phyloP scores from a whole-genome alignment of 2,329 filamentous ascomycete genomes.

The Alternaria conjuncta region DNA sequence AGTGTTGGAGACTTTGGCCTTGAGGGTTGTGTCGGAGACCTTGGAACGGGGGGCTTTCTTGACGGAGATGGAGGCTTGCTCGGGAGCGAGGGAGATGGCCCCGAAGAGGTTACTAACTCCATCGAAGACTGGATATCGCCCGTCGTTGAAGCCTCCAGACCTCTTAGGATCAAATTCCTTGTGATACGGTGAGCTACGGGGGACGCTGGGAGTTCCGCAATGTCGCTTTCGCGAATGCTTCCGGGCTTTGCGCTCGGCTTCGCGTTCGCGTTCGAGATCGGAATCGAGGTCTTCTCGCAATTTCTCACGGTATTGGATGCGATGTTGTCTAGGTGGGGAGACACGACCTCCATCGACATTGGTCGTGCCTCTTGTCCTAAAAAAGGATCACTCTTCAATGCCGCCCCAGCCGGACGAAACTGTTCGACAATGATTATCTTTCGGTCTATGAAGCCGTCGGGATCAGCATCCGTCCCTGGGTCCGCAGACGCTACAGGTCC shows the following conservation, averaged over 20 bases:
- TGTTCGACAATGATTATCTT: conserved; percentile 54
- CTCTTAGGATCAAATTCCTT: conserved; percentile 38
- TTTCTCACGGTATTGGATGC: not conserved
- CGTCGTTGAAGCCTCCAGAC: conserved; percentile 35
- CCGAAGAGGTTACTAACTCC: not conserved
- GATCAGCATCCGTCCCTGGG: conserved; percentile 26
- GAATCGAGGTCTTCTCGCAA: not conserved
- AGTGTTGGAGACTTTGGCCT: not conserved
- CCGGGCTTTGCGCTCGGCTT: not conserved
- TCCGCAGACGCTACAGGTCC: conserved; percentile 30
- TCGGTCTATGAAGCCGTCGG: conserved; percentile 50
- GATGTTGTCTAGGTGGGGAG: conserved; percentile 10
- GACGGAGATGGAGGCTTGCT: not conserved
- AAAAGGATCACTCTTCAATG: conserved; percentile 13
- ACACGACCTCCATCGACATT: conserved; percentile 11
- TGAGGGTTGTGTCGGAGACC: not conserved
- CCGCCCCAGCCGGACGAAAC: conserved; percentile 15
- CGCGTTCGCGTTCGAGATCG: not conserved
- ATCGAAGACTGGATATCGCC: conserved; percentile 26
- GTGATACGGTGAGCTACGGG: conserved; percentile 43
- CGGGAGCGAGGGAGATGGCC: not conserved
- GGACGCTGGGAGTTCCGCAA: conserved; percentile 41
- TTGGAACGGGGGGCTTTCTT: not conserved
- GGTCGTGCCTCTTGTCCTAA: conserved; percentile 1
- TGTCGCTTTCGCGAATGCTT: not conserved